Evolutionary conservation across 306 rosid species (phyloP).

Genomic region (Bauhinia variegata): DNA sequence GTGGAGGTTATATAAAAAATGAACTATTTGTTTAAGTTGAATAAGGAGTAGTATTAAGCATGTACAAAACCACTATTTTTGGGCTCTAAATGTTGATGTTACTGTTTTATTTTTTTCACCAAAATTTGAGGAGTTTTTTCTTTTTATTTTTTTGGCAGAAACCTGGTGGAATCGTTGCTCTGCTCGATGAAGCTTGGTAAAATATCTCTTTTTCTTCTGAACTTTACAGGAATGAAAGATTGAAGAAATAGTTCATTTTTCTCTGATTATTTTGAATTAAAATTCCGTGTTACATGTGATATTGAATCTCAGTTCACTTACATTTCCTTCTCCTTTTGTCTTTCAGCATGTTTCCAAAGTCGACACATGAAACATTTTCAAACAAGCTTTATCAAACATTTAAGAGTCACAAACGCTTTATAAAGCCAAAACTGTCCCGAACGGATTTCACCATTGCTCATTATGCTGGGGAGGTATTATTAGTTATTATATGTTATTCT

Average conservation of each 20-base stretch:
- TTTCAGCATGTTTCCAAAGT: constrained; percentile 99
- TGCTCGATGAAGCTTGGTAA: constrained; percentile 99
- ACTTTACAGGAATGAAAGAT: constrained; percentile 30
- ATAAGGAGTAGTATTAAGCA: constrained; percentile 20
- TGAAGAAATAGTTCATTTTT: constrained; percentile 35
- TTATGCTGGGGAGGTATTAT: constrained; percentile 96
- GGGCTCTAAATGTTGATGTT: constrained; percentile 27
- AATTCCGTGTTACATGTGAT: constrained; percentile 18
- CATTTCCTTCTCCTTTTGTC: constrained; percentile 30
- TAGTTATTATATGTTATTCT: no score
- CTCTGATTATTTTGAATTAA: constrained; percentile 24
- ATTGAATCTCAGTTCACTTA: constrained; percentile 35
- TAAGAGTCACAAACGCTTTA: constrained; percentile 84
- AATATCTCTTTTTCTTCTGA: constrained; percentile 27
- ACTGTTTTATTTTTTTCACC: constrained; percentile 15
- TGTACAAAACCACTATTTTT: constrained; percentile 17
- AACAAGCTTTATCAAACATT: constrained; percentile 98
- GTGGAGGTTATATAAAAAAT: constrained; percentile 11
- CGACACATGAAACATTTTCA: constrained; percentile 98
- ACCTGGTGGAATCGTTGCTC: constrained; percentile 98
- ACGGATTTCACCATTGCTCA: constrained; percentile 86
- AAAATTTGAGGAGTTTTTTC: neutral
- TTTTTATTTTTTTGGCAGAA: constrained; percentile 60
- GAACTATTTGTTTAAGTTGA: constrained; percentile 24
- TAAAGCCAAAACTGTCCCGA: constrained; percentile 97